Evolutionary conservation across 1,139 yeast species (phyloP).

Genomic region (Lodderomyces margitis): DNA sequence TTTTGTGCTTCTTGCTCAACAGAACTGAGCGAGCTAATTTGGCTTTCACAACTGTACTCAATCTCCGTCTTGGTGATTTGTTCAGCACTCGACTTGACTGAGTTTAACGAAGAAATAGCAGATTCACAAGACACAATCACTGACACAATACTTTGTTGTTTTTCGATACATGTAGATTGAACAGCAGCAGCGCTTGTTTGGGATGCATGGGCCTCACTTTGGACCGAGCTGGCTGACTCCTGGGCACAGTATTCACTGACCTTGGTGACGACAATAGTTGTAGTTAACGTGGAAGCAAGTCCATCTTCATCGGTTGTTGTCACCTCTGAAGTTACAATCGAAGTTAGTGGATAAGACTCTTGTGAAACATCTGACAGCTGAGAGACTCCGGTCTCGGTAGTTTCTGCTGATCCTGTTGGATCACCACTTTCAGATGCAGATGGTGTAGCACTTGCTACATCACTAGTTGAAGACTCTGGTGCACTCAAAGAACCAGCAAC

Average conservation of each 20-base stretch:
- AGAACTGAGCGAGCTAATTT: constrained; percentile 7
- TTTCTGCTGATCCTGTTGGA: constrained; percentile 8
- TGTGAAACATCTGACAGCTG: constrained; percentile 16
- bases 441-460: constrained; percentile 32
- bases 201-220: constrained; percentile 8
- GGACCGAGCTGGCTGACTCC: constrained; percentile 8
- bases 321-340: constrained; percentile 6
- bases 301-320: constrained; percentile 8
- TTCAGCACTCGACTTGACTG: constrained; percentile 12
- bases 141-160: constrained; percentile 10
- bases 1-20: constrained; percentile 10
- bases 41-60: constrained; percentile 10
- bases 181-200: constrained; percentile 10
- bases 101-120: constrained; percentile 12
- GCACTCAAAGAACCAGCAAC: constrained; percentile 1
- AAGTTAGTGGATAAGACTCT: constrained; percentile 4
- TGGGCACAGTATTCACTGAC: constrained; percentile 10
- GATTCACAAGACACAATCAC: constrained; percentile 14
- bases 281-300: constrained; percentile 3
- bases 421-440: constrained; percentile 24
- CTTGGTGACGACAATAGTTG: constrained; percentile 7
- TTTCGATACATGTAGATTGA: constrained; percentile 10
- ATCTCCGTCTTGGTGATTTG: constrained; percentile 10
- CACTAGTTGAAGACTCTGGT: constrained; percentile 21
- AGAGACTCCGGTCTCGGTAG: neutral